A percentile compares a stretch with the other conserved stretches of the same genome.
phyloP scores from a whole-genome alignment of 169 alveolate genomes.

The Plasmodium coatneyi region DNA sequence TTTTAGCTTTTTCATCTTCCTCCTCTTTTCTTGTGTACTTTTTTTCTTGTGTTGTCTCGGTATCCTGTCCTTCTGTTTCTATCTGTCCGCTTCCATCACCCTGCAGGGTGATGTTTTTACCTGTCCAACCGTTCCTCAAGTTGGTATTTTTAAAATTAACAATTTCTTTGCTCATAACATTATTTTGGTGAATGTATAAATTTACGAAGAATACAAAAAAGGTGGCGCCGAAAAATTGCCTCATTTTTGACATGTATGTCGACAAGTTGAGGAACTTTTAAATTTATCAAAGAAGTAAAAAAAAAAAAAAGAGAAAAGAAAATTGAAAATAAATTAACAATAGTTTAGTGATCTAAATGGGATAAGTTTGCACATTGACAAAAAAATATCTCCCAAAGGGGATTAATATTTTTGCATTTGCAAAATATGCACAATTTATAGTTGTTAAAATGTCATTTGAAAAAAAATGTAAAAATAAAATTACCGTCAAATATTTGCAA shows the following conservation, averaged over 20 bases:
- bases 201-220: neutral
- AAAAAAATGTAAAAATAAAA: neutral
- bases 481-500: too few relatives aligned
- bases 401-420: neutral
- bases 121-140: slow-evolving; percentile 7
- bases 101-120: neutral
- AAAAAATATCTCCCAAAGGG: neutral
- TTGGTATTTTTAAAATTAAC: neutral
- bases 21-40: too few relatives aligned
- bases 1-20: neutral
- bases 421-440: neutral
- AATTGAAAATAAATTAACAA: neutral
- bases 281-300: too few relatives aligned
- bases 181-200: neutral
- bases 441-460: neutral
- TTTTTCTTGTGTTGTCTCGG: too few relatives aligned
- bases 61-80: neutral
- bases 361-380: neutral
- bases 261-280: neutral
- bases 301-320: too few relatives aligned
- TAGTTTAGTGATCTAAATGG: neutral
- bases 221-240: neutral
- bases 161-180: neutral
- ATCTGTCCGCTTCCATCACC: neutral
- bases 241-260: slow-evolving; percentile 9